Evolutionary conservation across 331 rosid genomes (phyloP).

Genomic region (Acacia pycnantha): DNA sequence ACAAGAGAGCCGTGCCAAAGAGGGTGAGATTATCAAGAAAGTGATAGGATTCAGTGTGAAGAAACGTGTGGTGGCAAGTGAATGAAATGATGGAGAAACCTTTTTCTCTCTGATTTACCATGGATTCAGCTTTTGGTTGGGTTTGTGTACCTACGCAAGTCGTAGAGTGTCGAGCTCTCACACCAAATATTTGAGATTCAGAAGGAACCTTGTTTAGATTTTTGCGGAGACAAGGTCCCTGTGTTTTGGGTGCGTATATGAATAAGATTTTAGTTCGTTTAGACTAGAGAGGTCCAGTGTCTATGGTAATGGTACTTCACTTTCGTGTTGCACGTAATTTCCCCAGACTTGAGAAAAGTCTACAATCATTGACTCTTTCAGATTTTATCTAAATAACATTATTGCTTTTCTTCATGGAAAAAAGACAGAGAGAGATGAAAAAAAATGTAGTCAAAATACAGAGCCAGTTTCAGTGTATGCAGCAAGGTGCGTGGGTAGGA

Average conservation of each 20-base stretch:
- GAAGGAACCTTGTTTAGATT: neutral
- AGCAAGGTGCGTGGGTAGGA: neutral
- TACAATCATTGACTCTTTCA: neutral
- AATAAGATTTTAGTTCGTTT: neutral
- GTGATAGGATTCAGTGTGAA: neutral
- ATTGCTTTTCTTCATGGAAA: neutral
- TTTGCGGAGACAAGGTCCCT: neutral
- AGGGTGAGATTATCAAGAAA: neutral
- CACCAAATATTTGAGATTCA: constrained; percentile 4
- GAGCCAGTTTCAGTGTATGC: neutral
- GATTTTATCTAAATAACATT: neutral
- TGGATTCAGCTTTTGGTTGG: constrained; percentile 9
- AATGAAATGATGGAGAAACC: neutral
- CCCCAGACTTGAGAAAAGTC: neutral
- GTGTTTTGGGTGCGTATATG: neutral
- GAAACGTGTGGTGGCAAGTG: neutral
- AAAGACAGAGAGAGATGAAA: neutral
- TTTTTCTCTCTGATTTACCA: neutral
- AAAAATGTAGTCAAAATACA: neutral
- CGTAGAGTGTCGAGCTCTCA: neutral
- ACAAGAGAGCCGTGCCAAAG: constrained; percentile 23
- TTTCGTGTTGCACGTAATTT: constrained; percentile 15
- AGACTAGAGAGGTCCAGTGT: neutral
- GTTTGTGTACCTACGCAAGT: neutral
- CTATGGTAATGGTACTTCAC: neutral